These are phyloP conservation scores for Alternaria tenuissima DNA, from an alignment of 2,329 filamentous ascomycete species.

Conservation along the genomic window DNA sequence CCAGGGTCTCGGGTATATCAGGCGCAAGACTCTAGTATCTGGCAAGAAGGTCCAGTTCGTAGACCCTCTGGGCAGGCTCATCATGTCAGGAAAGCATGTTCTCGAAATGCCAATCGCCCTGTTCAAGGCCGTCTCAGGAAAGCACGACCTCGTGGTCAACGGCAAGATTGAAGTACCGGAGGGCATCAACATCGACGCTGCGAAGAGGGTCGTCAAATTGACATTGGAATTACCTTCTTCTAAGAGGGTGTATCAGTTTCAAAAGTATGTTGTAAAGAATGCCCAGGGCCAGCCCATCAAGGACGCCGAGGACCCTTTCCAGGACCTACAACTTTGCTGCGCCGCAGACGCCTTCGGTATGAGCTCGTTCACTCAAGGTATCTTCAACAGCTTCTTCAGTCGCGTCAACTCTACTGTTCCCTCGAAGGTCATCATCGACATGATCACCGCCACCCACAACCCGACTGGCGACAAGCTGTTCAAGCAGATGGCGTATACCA, in stretches of 20 bases:
- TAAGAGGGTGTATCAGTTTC: neutral
- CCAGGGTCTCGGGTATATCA: neutral
- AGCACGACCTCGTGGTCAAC: neutral
- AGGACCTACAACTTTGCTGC: slow-evolving; percentile 8
- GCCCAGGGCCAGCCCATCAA: neutral
- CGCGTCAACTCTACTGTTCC: slow-evolving; percentile 5
- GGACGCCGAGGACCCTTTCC: neutral
- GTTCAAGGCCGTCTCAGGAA: neutral
- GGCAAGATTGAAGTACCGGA: neutral
- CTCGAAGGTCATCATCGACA: slow-evolving; percentile 2
- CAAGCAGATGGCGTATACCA: slow-evolving; percentile 13
- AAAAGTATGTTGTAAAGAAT: neutral
- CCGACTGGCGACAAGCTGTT: slow-evolving; percentile 8
- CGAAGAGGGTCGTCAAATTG: neutral
- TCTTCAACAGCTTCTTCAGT: slow-evolving; percentile 13
- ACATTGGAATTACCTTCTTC: neutral
- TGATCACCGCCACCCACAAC: slow-evolving; percentile 4
- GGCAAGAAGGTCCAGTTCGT: neutral
- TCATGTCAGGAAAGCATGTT: neutral
- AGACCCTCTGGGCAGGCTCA: neutral
- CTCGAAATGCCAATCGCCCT: neutral
- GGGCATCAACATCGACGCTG: neutral
- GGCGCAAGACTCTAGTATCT: neutral
- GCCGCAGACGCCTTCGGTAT: slow-evolving; percentile 13
- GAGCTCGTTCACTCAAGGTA: slow-evolving; percentile 5